Evolutionary conservation across 2,329 filamentous ascomycete species (phyloP), one percentile per base, ranked within the genome.

Genomic region (Pestalotiopsis sp.): DNA sequence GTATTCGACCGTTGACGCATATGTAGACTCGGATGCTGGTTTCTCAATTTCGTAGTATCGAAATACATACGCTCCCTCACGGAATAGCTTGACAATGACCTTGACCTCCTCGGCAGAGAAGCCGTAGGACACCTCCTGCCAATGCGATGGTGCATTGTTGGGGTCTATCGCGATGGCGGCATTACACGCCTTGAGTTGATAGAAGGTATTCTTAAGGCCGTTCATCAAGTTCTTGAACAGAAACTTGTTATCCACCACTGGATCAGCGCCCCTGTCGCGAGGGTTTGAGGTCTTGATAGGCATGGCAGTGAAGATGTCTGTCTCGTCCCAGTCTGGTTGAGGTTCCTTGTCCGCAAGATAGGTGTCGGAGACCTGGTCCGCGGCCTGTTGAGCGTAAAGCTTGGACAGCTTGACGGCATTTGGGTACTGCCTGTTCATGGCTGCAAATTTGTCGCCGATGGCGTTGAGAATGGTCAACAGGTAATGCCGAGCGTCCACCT

Each of bases 51-150:
- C 93, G 78, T 98, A 99, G 79, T 99, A 99, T 66, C 95, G 91
- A 82, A 99, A 99, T 20, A 98, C 95, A 71, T 94, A 94, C 1
- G 95, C 95, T 62, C 96, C 96, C 81, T 99, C 95, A 39, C 95
- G 93, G 85, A 99, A 98, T 12, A 99, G 88, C 81, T 98, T 99
- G 79, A 97, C 93, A 71, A 99, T 93, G 31, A 99, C 94, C 73
- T 95, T 91, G 60, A 98, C 95, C 79, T 99, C 97, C 80, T 99
- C 97, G 0, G 97, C 95, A 63, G 95, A 95, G 81, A 98, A 99
- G 0, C 97, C 96, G 77, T 94, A 97, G 0, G 95, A 97, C 0
- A 98, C 93, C 73, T 99, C 97, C 68, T 93, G 89, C 96, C 96
- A 99, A 77, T 98, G 97, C 3, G 91, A 83, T 0, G 96, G 95